Conservation (phyloP, 371 early-diverging fungal genomes). For the Zychaea mexicana region DNA sequence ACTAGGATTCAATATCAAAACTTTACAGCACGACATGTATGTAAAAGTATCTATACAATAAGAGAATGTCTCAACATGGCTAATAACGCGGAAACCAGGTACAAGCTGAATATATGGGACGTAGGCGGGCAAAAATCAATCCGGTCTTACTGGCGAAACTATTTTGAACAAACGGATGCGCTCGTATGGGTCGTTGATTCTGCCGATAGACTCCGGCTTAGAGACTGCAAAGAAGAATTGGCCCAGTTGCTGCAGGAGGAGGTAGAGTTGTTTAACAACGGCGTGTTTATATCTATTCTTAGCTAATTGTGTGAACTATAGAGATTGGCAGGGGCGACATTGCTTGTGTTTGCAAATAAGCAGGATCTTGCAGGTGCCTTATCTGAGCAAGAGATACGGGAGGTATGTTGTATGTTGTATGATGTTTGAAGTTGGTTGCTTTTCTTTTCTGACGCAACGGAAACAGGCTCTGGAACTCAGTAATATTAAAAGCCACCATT, state of each 20-base stretch:
- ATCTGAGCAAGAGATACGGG: constrained; percentile 68
- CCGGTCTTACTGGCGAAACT: constrained; percentile 98
- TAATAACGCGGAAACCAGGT: no score
- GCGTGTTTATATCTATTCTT: no score
- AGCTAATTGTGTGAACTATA: constrained; percentile 15
- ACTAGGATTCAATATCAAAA: constrained; percentile 95
- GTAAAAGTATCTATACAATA: no score
- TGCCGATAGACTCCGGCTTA: constrained; percentile 82
- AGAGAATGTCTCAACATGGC: no score
- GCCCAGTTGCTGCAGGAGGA: constrained; percentile 82
- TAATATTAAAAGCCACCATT: constrained; percentile 84
- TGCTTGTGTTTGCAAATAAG: constrained; percentile 95
- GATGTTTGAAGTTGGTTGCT: no score
- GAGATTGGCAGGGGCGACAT: constrained; percentile 72
- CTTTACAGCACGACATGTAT: constrained; percentile 82
- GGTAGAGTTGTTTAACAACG: neutral
- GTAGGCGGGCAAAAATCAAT: constrained; percentile 99
- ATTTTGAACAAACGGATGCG: constrained; percentile 99
- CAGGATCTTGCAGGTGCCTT: constrained; percentile 92
- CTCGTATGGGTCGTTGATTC: constrained; percentile 99
- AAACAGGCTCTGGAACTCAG: constrained; percentile 72
- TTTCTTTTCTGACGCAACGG: neutral
- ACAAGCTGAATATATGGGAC: constrained; percentile 73
- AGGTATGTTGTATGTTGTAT: constrained; percentile 52
- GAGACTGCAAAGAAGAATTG: constrained; percentile 85